These are phyloP conservation scores for Polyplosphaeria fusca DNA, from an alignment of 495 filamentous ascomycete genomes.

Conservation along the genomic window DNA sequence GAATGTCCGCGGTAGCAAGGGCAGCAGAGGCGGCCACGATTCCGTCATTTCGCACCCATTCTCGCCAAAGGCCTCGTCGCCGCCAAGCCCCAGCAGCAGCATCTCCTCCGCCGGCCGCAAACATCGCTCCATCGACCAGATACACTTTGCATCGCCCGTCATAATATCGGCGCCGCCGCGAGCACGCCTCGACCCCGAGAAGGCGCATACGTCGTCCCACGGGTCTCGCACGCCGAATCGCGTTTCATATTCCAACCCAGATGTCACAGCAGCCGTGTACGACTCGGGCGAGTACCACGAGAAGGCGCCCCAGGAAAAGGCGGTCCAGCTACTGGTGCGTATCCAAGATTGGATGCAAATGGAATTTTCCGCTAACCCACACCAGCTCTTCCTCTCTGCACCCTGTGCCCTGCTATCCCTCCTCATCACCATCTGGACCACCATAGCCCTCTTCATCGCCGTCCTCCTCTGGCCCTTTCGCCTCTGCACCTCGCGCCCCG, in stretches of 20 bases:
- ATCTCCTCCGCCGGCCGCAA: conserved; percentile 17
- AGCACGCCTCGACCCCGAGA: conserved; percentile 25
- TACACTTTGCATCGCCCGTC: conserved; percentile 2
- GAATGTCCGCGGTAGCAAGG: conserved; percentile 11
- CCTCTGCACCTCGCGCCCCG: conserved; percentile 31
- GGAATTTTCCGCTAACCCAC: background rate
- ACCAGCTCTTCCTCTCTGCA: conserved; percentile 38
- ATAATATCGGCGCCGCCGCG: conserved; percentile 14
- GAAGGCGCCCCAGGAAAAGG: conserved; percentile 24
- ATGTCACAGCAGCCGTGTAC: conserved; percentile 24
- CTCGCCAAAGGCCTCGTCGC: conserved; percentile 21
- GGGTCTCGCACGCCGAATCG: conserved; percentile 6
- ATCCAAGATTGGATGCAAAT: background rate
- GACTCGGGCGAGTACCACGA: conserved; percentile 25
- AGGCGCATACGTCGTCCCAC: conserved; percentile 8
- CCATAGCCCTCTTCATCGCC: conserved; percentile 37
- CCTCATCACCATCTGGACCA: conserved; percentile 36
- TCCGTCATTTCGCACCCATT: conserved; percentile 31
- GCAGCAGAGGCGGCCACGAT: conserved; percentile 15
- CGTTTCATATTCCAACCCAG: conserved; percentile 21
- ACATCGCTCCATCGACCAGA: conserved; percentile 2
- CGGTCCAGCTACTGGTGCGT: conserved; percentile 28
- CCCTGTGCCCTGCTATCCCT: conserved; percentile 37
- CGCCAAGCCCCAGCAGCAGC: conserved; percentile 30
- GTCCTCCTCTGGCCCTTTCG: conserved; percentile 38